These are phyloP conservation scores for Russula sp. DNA, from an alignment of 768 basidiomycete species.

Conservation along the genomic window DNA sequence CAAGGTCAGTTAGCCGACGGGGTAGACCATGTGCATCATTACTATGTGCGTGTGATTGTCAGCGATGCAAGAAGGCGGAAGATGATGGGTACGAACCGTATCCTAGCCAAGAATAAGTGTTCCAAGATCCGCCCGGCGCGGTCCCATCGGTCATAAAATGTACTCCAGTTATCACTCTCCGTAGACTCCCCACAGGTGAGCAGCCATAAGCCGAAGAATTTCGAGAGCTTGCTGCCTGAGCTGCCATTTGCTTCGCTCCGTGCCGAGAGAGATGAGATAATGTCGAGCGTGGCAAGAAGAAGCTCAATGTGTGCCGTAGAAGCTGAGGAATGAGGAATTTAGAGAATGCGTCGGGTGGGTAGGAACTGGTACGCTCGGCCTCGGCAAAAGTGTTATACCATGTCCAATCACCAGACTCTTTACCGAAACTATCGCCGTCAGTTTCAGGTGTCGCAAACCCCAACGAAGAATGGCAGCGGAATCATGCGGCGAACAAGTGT, in stretches of 20 bases:
- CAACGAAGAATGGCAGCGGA: constrained; percentile 78
- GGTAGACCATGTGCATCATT: constrained; percentile 67
- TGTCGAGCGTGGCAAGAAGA: constrained; percentile 53
- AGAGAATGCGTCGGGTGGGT: constrained; percentile 62
- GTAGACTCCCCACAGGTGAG: constrained; percentile 49
- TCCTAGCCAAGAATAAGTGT: constrained; percentile 69
- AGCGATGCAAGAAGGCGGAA: not conserved
- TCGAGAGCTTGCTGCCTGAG: constrained; percentile 75
- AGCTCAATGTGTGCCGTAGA: constrained; percentile 55
- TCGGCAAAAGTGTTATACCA: constrained; percentile 70
- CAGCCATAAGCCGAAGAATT: constrained; percentile 72
- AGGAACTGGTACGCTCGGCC: constrained; percentile 57
- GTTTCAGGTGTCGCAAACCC: constrained; percentile 70
- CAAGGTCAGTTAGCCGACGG: constrained; percentile 64
- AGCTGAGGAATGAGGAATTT: constrained; percentile 57
- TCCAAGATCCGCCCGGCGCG: constrained; percentile 67
- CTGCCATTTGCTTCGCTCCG: constrained; percentile 70
- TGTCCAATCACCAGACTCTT: constrained; percentile 42
- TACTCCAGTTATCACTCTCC: constrained; percentile 54
- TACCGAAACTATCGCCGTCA: constrained; percentile 63
- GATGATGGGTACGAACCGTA: constrained; percentile 49
- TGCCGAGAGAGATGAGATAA: constrained; percentile 67
- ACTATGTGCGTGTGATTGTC: constrained; percentile 41
- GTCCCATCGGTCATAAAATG: constrained; percentile 76
- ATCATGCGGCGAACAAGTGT: constrained; percentile 68